Evolutionary conservation across 768 basidiomycete genomes (phyloP).

Genomic region (Fomitopsis serialis): DNA sequence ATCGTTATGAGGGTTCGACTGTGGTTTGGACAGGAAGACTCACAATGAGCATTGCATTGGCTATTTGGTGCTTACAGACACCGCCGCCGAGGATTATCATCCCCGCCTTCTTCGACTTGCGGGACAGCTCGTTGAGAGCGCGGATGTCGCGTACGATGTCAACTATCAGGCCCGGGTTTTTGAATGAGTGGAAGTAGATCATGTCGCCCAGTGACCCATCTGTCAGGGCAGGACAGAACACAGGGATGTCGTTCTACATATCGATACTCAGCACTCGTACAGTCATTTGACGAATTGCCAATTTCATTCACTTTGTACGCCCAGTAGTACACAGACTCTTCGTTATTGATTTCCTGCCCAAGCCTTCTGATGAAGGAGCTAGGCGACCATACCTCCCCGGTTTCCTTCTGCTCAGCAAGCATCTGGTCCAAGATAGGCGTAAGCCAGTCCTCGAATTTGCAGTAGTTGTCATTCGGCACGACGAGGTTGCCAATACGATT

Average conservation of each 20-base stretch:
- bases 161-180: conserved; percentile 73
- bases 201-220: conserved; percentile 98
- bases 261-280: conserved; percentile 21
- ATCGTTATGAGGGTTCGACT: conserved; percentile 4
- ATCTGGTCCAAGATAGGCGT: conserved; percentile 87
- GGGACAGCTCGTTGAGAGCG: conserved; percentile 80
- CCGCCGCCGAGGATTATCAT: conserved; percentile 99
- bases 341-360: conserved; percentile 97
- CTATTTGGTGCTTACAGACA: conserved; percentile 98
- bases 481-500: conserved; percentile 96
- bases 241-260: conserved; percentile 90
- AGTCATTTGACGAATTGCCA: conserved; percentile 9
- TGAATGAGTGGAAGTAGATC: conserved; percentile 98
- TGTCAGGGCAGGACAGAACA: conserved; percentile 97
- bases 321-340: conserved; percentile 99
- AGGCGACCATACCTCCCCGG: conserved; percentile 81
- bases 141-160: conserved; percentile 97
- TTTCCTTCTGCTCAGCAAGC: conserved; percentile 80
- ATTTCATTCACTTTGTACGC: conserved; percentile 83
- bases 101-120: conserved; percentile 87
- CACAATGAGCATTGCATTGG: conserved; percentile 99
- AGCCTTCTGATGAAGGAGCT: conserved; percentile 86
- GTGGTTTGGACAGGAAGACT: conserved; percentile 18
- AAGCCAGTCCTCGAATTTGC: conserved; percentile 99
- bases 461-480: conserved; percentile 98